Base-by-base conservation (phyloP, 257 asterid species). In the Nemophila menziesii region DNA sequence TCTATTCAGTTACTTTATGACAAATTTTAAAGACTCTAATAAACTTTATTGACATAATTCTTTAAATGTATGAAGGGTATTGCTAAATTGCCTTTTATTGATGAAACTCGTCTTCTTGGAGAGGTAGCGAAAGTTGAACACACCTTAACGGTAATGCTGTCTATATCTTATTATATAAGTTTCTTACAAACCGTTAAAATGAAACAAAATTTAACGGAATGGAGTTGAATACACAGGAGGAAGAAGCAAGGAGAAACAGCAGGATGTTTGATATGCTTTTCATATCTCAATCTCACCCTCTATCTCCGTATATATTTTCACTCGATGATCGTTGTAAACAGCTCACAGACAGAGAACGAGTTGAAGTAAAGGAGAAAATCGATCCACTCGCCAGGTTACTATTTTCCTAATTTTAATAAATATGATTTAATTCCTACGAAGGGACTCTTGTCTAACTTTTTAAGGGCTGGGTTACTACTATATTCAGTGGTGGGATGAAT, bases 401-500 rank as follows among this genome's bases (percentile, higher is more conserved):
- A 50, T 52, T 49, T 16, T 40, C 33, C 18, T 10, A 1, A 16
- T 12, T 40, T 53, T 41, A 39, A 37, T 58, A 36, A 14, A 33
- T 24, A 29, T 39, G 37, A 47, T 61, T 42, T 5, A 54, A 58
- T 57, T 49, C 33, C 34, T 58, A 12, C 16, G 27, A 48, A n/a
- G 42, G 58, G 52, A 22, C 33, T 37, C 23, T 44, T 64, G n/a
- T n/a, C 75, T 78, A 61, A 29, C 36, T 29, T 29, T 29, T 29
- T 29, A 29, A 13, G 4, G 36, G 75, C 65, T 54, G 39, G 39
- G 29, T 56, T 61, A 16, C 49, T 54, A 54, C 56, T 75, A 39
- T 54, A 11, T 81, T 80, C 93, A 85, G 99, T 68, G 96, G 92
- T 65, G 96, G 99, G 51, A 90, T 90, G 99, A 85, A 81, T 6